Evolutionary conservation across 352 stramenopile species (phyloP).

Genomic region (Phytophthora litchii): DNA sequence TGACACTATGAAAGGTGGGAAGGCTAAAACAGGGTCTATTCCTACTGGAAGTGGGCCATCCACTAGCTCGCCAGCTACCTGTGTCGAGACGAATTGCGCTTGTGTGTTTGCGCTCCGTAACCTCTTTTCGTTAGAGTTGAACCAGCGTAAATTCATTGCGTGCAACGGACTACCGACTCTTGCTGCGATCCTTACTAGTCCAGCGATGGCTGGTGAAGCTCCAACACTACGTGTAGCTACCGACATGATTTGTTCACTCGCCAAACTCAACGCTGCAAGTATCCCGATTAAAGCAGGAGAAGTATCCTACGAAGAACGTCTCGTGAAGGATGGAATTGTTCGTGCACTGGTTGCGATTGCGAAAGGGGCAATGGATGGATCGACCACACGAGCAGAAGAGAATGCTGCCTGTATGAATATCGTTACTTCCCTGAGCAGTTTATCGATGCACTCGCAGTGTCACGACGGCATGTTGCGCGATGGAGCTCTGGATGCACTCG

Average conservation of each 20-base stretch:
- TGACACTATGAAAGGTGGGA: slow-evolving; percentile 69
- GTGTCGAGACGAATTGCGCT: slow-evolving; percentile 54
- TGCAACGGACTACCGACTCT: slow-evolving; percentile 70
- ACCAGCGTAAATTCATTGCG: slow-evolving; percentile 69
- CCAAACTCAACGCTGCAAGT: slow-evolving; percentile 42
- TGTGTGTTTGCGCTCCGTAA: slow-evolving; percentile 82
- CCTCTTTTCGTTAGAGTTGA: slow-evolving; percentile 59
- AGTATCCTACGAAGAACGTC: slow-evolving; percentile 55
- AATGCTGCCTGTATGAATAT: slow-evolving; percentile 61
- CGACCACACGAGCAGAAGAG: slow-evolving; percentile 34
- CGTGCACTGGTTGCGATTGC: slow-evolving; percentile 64
- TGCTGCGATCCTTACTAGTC: slow-evolving; percentile 54
- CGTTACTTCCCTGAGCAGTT: slow-evolving; percentile 64
- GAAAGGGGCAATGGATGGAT: slow-evolving; percentile 41
- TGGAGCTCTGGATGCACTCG: slow-evolving; percentile 64
- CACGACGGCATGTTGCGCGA: slow-evolving; percentile 82
- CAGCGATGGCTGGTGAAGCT: slow-evolving; percentile 52
- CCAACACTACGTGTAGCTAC: slow-evolving; percentile 57
- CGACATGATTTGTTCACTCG: slow-evolving; percentile 73
- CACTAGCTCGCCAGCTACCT: slow-evolving; percentile 22
- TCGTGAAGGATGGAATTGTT: slow-evolving; percentile 80
- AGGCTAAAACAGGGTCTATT: slow-evolving; percentile 31
- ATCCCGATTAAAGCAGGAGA: slow-evolving; percentile 10
- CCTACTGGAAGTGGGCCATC: slow-evolving; percentile 5
- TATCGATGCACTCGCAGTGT: slow-evolving; percentile 63